Evolutionary conservation across 139 green algal genomes (phyloP).

Genomic region (Raphidocelis subcapitata): DNA sequence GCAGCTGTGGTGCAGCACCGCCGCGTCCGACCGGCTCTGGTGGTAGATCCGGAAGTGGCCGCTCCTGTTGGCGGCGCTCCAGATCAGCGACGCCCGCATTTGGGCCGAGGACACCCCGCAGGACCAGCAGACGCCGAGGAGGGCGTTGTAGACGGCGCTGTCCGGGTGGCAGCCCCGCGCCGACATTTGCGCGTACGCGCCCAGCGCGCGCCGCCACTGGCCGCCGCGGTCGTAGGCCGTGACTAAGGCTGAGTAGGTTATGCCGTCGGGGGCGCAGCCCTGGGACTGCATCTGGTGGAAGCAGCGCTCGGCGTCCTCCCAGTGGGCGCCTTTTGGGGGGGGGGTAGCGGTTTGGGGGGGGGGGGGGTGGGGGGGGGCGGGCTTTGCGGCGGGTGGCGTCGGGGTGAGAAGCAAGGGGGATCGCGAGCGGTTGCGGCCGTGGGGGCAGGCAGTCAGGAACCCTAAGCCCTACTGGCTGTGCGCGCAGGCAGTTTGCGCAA

Average conservation of each 20-base stretch:
- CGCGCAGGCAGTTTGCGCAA: too few species aligned
- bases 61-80: conserved; percentile 52
- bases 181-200: too few species aligned
- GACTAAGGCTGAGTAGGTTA: conserved; percentile 79
- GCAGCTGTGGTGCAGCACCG: conserved; percentile 47
- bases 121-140: conserved; percentile 60
- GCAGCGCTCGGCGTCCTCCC: conserved; percentile 74
- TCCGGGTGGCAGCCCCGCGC: conserved; percentile 49
- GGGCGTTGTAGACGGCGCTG: conserved; percentile 54
- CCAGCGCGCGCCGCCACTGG: conserved; percentile 56
- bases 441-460: too few species aligned
- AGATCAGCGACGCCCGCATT: conserved; percentile 54
- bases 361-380: too few species aligned
- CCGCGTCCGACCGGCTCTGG: conserved; percentile 21
- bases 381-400: too few species aligned
- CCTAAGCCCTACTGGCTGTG: too few species aligned
- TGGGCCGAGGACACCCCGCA: conserved; percentile 54
- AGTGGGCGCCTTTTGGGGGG: conserved; percentile 56
- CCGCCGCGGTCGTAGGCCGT: conserved; percentile 59
- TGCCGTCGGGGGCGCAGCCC: conserved; percentile 68
- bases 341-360: too few species aligned
- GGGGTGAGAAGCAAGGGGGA: too few species aligned
- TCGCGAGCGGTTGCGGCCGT: too few species aligned
- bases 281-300: conserved; percentile 75
- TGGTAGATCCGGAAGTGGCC: conserved; percentile 43